These are phyloP conservation scores for Eragrostis nindensis DNA, from an alignment of 176 grass and related monocot species.

Conservation along the genomic window DNA sequence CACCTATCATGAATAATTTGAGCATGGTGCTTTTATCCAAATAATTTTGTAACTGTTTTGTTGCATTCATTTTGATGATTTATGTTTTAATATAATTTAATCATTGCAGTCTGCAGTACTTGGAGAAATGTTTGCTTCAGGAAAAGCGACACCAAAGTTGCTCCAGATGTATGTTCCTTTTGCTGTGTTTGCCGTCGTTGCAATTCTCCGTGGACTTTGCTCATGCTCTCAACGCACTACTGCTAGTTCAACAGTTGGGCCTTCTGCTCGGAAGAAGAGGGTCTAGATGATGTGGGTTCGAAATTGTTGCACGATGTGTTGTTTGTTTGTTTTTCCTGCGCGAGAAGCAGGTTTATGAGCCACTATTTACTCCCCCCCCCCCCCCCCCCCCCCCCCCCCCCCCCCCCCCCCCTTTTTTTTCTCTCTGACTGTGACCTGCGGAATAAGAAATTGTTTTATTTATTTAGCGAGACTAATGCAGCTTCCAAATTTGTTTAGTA, in stretches of 20 bases:
- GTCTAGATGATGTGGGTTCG: constrained; percentile 25
- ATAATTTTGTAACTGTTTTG: background rate
- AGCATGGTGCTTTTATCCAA: background rate
- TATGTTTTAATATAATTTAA: background rate
- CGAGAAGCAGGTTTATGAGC: background rate
- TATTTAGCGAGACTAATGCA: no score
- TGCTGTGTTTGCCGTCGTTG: constrained; percentile 44
- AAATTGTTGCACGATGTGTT: background rate
- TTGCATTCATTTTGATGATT: background rate
- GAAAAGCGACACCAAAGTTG: constrained; percentile 58
- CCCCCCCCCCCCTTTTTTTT: no score
- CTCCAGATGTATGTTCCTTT: constrained; percentile 74
- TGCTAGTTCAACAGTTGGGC: constrained; percentile 5
- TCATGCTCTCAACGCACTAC: background rate
- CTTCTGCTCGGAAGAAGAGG: constrained; percentile 54
- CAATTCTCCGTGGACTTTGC: constrained; percentile 62
- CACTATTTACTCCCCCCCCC: background rate
- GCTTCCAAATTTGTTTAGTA: background rate
- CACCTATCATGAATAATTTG: background rate
- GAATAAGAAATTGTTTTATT: background rate
- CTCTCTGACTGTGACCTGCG: background rate
- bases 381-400: no score
- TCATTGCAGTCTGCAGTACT: constrained; percentile 65
- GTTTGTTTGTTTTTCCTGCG: background rate
- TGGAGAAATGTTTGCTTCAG: constrained; percentile 60